Conservation (phyloP, 2,329 filamentous ascomycete genomes). For the Ophiosphaerella narmari region DNA sequence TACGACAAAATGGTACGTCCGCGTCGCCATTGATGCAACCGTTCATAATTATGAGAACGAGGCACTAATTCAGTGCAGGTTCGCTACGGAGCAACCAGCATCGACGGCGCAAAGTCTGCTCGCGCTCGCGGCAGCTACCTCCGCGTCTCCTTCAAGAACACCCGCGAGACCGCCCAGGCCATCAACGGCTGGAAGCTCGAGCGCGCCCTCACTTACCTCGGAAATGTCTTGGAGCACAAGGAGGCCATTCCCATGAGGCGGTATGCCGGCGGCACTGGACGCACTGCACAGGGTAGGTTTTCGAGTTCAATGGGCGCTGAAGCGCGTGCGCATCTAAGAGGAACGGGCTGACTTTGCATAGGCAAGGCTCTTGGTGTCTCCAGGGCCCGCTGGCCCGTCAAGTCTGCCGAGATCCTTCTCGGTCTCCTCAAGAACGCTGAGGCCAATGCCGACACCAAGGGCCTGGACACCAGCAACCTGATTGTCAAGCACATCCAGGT, state of each 20-base stretch:
- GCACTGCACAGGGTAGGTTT: slow-evolving; percentile 93
- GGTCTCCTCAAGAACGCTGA: slow-evolving; percentile 72
- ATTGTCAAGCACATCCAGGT: slow-evolving; percentile 99
- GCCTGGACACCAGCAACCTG: slow-evolving; percentile 84
- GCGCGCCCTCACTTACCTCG: slow-evolving; percentile 93
- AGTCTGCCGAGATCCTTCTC: slow-evolving; percentile 98
- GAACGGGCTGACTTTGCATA: slow-evolving; percentile 50
- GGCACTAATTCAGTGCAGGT: slow-evolving; percentile 40
- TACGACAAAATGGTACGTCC: slow-evolving; percentile 50
- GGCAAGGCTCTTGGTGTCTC: slow-evolving; percentile 99
- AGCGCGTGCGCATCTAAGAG: slow-evolving; percentile 1
- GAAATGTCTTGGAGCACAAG: slow-evolving; percentile 96
- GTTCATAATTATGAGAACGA: slow-evolving; percentile 14
- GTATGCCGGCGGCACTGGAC: slow-evolving; percentile 94
- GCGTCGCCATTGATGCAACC: slow-evolving; percentile 11
- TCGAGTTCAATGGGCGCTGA: slow-evolving; percentile 1
- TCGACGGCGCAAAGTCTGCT: slow-evolving; percentile 68
- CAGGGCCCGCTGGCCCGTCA: slow-evolving; percentile 98
- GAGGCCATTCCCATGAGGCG: slow-evolving; percentile 98
- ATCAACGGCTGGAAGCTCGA: slow-evolving; percentile 99
- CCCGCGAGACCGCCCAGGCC: slow-evolving; percentile 97
- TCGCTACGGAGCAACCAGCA: slow-evolving; percentile 45
- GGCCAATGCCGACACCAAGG: slow-evolving; percentile 53
- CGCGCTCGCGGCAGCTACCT: slow-evolving; percentile 98
- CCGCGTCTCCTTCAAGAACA: slow-evolving; percentile 99